phyloP scores from a whole-genome alignment of 768 basidiomycete species.

The Podaxis rugospora region DNA sequence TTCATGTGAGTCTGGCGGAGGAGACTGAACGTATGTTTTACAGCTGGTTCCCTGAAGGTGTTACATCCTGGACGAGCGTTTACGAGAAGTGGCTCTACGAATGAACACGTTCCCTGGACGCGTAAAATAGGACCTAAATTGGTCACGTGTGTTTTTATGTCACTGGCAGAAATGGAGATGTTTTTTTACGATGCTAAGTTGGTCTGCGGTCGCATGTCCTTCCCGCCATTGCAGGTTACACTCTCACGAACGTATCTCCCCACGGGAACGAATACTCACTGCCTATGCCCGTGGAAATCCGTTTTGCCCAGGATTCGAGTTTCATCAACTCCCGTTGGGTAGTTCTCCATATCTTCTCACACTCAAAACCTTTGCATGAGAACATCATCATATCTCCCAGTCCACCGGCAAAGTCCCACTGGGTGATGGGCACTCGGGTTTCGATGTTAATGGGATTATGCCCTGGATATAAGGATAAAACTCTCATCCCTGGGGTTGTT shows the following conservation, averaged over 20 bases:
- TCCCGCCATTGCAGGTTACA: neutral
- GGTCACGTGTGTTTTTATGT: constrained; percentile 14
- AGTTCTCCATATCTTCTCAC: neutral
- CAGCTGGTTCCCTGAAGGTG: constrained; percentile 92
- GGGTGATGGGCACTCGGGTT: neutral
- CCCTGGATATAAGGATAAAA: constrained; percentile 5
- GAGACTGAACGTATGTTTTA: constrained; percentile 9
- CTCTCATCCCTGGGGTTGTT: neutral
- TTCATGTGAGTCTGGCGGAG: neutral
- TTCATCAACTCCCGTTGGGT: constrained; percentile 21
- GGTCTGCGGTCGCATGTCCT: neutral
- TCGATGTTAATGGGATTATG: neutral
- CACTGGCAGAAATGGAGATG: constrained; percentile 9
- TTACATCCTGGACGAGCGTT: constrained; percentile 64
- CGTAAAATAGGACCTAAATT: constrained; percentile 8
- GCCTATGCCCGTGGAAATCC: constrained; percentile 9
- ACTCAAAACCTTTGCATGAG: constrained; percentile 3
- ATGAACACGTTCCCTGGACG: constrained; percentile 31
- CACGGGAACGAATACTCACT: constrained; percentile 7
- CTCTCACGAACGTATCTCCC: constrained; percentile 8
- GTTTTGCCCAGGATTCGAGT: constrained; percentile 16
- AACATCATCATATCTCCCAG: neutral
- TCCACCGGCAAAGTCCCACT: neutral
- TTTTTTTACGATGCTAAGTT: constrained; percentile 11
- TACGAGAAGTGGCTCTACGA: constrained; percentile 78